Evolutionary conservation across 352 stramenopile genomes (phyloP).

Genomic region (Pythium sp.): DNA sequence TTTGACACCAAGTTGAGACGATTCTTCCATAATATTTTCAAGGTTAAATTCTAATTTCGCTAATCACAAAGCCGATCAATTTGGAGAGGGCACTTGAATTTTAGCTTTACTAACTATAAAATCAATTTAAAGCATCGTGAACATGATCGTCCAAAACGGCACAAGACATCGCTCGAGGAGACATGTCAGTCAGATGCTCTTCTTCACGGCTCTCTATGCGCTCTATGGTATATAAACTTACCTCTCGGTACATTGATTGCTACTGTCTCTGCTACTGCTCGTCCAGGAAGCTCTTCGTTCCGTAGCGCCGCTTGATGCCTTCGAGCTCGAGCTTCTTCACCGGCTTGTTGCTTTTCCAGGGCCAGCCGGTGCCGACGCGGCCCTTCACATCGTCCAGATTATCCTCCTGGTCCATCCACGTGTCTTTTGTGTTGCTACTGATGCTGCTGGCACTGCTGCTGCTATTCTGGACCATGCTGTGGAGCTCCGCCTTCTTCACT

Average conservation of each 20-base stretch:
- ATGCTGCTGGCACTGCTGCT: background rate
- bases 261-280: constrained; percentile 3
- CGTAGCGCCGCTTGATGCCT: constrained; percentile 41
- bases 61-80: too few species aligned
- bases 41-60: background rate
- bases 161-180: too few species aligned
- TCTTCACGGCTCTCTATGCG: background rate
- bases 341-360: constrained; percentile 52
- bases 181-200: too few species aligned
- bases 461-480: constrained; percentile 7
- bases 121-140: too few species aligned
- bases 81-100: too few species aligned
- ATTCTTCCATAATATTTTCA: background rate
- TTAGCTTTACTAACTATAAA: too few species aligned
- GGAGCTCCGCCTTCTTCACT: background rate
- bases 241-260: too few species aligned
- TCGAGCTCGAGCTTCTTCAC: constrained; percentile 52
- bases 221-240: constrained; percentile 1
- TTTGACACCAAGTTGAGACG: too few species aligned
- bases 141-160: too few species aligned
- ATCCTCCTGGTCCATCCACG: constrained; percentile 43
- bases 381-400: constrained; percentile 53
- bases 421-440: constrained; percentile 13
- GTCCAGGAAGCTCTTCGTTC: constrained; percentile 6
- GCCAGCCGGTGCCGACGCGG: constrained; percentile 57